phyloP scores from a whole-genome alignment of 768 basidiomycete species.

The Vararia minispora region DNA sequence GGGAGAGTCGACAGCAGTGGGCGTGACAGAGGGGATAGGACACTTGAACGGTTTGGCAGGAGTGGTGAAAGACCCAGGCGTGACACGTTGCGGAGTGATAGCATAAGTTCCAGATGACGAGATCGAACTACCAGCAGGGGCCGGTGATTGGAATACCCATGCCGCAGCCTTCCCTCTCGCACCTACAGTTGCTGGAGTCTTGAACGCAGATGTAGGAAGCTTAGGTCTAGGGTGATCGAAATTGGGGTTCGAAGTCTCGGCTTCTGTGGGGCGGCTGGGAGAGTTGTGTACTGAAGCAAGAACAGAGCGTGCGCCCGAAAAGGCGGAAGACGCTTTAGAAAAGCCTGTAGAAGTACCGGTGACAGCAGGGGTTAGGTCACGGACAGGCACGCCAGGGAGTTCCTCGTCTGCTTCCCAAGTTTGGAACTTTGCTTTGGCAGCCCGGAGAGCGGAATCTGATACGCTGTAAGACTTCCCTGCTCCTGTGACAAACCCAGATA shows the following conservation, averaged over 20 bases:
- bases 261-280: too few species aligned
- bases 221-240: too few species aligned
- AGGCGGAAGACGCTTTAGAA: too few species aligned
- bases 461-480: constrained; percentile 6
- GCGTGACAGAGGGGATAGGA: not conserved
- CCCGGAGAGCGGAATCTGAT: constrained; percentile 6
- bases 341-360: too few species aligned
- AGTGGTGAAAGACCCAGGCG: not conserved
- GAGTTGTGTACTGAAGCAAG: too few species aligned
- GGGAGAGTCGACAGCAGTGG: too few species aligned
- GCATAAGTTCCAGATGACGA: not conserved
- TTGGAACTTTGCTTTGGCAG: constrained; percentile 4
- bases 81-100: not conserved
- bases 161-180: constrained; percentile 1
- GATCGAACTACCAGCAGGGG: not conserved
- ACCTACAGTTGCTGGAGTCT: constrained; percentile 1
- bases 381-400: not conserved
- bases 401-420: constrained; percentile 10
- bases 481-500: constrained; percentile 7
- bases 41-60: not conserved
- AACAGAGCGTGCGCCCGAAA: too few species aligned
- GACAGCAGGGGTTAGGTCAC: too few species aligned
- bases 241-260: too few species aligned
- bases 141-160: constrained; percentile 11
- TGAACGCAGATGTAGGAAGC: constrained; percentile 1